Base-by-base conservation (phyloP, 106 monocot species). In the Phalaenopsis aphrodite region DNA sequence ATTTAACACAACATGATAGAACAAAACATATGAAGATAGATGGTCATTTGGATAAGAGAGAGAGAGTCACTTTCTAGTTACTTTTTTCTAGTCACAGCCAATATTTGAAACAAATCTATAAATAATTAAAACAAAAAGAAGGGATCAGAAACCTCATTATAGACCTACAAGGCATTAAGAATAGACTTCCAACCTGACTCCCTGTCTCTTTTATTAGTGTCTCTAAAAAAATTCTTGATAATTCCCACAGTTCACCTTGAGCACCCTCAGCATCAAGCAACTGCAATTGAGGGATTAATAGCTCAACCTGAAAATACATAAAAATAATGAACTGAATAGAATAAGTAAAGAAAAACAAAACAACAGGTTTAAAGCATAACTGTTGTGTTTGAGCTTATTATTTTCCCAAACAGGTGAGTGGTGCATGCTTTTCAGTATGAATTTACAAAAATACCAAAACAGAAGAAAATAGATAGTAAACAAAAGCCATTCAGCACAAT, bases 211-310 rank as follows among this genome's bases (percentile, higher is more conserved):
- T 82, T 21, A 89, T 85, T 56, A 98, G 69, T 39, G 94, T 79
- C 39, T 98, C 97, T 80, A 98, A 30, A 79, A 94, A 98, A 56
- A 98, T 84, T 85, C 89, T 92, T 46, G 97, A 90, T 49, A 92
- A 84, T 55, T 85, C 86, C 94, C 97, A 98, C 72, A 98, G 52
- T 67, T 92, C 97, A 73, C 82, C 92, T 82, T 98, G 94, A 65
- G 97, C 97, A n/a, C 97, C 97, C 87, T 94, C 94, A 64, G 81
- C 83, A 77, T 98, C 94, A 46, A 98, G 94, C 83, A 92, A 94
- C 83, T 89, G 90, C 75, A 98, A 84, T 77, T 98, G 94, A 42
- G 94, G 97, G 58, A 98, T 98, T 74, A 94, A 81, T 71, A 98
- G 89, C 81, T 98, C 97, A 19, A 92, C 94, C 97, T 98, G 75